phyloP scores from a whole-genome alignment of 768 basidiomycete species.

The Trametopsis cervina region DNA sequence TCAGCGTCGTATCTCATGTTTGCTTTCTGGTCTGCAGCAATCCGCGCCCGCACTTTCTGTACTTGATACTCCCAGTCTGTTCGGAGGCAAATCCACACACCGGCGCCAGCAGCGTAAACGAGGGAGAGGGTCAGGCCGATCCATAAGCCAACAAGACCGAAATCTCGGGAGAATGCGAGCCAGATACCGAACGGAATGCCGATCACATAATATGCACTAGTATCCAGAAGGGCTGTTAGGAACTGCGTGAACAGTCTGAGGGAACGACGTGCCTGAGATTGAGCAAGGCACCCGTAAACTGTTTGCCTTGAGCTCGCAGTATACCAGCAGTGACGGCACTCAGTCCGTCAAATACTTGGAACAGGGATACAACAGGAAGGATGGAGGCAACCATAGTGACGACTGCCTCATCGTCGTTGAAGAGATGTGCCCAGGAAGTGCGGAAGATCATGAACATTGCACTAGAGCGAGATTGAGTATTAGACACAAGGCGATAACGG shows the following conservation, averaged over 20 bases:
- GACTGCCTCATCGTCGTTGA: constrained; percentile 48
- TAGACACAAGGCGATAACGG: not conserved
- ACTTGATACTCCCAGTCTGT: constrained; percentile 72
- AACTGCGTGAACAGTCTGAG: constrained; percentile 1
- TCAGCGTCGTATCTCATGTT: constrained; percentile 8
- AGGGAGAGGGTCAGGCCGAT: constrained; percentile 69
- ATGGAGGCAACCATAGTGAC: constrained; percentile 45
- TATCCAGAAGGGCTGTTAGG: not conserved
- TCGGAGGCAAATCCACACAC: constrained; percentile 43
- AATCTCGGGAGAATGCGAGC: constrained; percentile 55
- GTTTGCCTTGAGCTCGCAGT: constrained; percentile 73
- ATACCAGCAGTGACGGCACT: constrained; percentile 66
- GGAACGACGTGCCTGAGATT: constrained; percentile 59
- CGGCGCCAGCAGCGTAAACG: constrained; percentile 46
- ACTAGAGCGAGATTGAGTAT: constrained; percentile 20
- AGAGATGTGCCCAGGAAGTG: constrained; percentile 47
- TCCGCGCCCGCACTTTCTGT: constrained; percentile 45
- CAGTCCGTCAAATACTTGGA: constrained; percentile 83
- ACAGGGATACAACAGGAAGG: constrained; percentile 60
- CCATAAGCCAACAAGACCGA: constrained; percentile 76
- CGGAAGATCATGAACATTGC: constrained; percentile 37
- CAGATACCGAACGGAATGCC: constrained; percentile 81
- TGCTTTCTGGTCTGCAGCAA: constrained; percentile 40
- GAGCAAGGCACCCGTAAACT: constrained; percentile 70
- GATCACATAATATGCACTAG: constrained; percentile 70